Evolutionary conservation across 495 filamentous ascomycete species (phyloP), one percentile per base, ranked within the genome.

Genomic region (Penicillium crystallinum): DNA sequence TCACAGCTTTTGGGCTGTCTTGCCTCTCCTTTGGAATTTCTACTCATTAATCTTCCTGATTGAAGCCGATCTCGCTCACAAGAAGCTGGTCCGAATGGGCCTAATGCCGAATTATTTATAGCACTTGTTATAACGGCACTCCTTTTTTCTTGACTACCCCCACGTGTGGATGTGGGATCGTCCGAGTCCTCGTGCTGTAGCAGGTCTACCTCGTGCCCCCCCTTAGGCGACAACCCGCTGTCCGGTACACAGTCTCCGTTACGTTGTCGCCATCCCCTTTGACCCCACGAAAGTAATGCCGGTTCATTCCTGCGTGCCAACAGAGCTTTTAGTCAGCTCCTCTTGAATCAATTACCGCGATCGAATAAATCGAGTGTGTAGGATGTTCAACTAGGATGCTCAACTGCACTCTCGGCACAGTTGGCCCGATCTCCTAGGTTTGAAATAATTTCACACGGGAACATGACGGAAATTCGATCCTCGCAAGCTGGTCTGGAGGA

Each of bases 151-250:
- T 10, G 18, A 38, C 19, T 36, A 33, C 22, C 42, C 46, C 58
- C 62, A 64, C 62, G 56, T 57, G 59, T 56, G 49, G 42, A 46
- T 42, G 36, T 46, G 44, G 64, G 46, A 41, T 54, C 49, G 22
- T 29, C 54, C 39, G 64, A 53, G 12, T 49, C 49, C 66, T 70
- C 67, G 70, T 64, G 67, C 65, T 61, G 64, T 69, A 74, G 64
- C 66, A 62, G 63, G 67, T 63, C 62, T 66, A 61, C 59, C 43
- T 51, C 46, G 52, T 49, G 27, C 30, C 50, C 33, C 39, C 34
- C 27, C 39, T 5, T 40, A 45, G 22, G 34, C 53, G 27, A 36
- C 44, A 41, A 43, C 49, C 66, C 63, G 65, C 55, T 68, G 67
- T 71, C 67, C 57, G 66, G 65, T 54, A 71, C 67, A 69, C 67